Evolutionary conservation across 2,329 filamentous ascomycete species (phyloP), one percentile per base, ranked within the genome.

Genomic region (Tolypocladium ophioglossoides): DNA sequence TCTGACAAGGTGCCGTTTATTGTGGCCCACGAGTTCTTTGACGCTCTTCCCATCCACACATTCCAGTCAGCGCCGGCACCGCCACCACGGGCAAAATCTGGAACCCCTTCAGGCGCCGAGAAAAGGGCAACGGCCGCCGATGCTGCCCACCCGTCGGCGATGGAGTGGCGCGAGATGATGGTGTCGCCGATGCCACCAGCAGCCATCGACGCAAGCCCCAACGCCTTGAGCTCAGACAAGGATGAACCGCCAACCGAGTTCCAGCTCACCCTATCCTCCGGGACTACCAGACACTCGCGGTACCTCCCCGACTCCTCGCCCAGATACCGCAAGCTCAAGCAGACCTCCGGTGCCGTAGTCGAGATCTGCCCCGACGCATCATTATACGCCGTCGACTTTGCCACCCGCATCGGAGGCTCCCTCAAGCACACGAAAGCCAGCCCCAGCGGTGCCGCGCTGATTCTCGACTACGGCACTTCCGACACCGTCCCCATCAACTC

Each of bases 1-100:
- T 72, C 83, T 24, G 78, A 79, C 56, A 88, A 87, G 66, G 88
- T 85, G 24, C 92, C 94, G 1, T 95, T 97, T 69, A 95, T 99
- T 57, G 82, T 97, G 50, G 94, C 94, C 5, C 94, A 99, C 68
- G 94, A 99, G 68, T 97, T 99, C 77, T 99, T 99, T 73, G 94
- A 99, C 63, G 94, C 94, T 2, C 84, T 99, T 0, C 94, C 94
- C 37, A 96, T 99, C 62, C 91, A 99, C 69, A 85, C 89, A 57
- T 99, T 99, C 68, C 87, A 97, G 69, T 86, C 89, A 16, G 78
- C 92, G 51, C 67, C 71, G 7, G 68, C 75, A 32, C 35, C 54
- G 35, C 50, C 55, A 27, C 52, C 53, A 30, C 57, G 54, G 37
- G 57, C 54, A 44, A 56, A 47, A 41, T 55, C 52, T 12, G 54